Percentiles rank a stretch among this genome's conserved stretches.
Evolutionary conservation across 805 yeast species (phyloP).

Genomic region (Suhomyces faveliae): DNA sequence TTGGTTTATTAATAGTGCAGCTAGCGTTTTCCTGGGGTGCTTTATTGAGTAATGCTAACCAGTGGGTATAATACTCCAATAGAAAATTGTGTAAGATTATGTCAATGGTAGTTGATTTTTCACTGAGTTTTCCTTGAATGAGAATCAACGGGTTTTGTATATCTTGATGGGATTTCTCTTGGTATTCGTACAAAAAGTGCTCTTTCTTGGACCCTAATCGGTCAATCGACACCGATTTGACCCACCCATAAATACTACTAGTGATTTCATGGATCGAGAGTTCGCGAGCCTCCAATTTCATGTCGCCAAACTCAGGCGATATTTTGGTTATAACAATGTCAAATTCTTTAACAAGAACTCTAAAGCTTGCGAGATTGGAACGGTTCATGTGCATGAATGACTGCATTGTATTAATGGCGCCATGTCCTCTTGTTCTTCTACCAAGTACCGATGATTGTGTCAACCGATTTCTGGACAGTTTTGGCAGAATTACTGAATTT

Average conservation of each 20-base stretch:
- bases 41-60: slow-evolving; percentile 29
- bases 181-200: slow-evolving; percentile 20
- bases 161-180: slow-evolving; percentile 9
- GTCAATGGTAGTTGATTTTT: slow-evolving; percentile 35
- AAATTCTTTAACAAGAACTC: slow-evolving; percentile 20
- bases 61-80: slow-evolving; percentile 58
- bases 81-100: slow-evolving; percentile 47
- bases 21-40: too few relatives aligned
- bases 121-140: slow-evolving; percentile 18
- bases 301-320: slow-evolving; percentile 26
- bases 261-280: slow-evolving; percentile 19
- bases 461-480: neutral
- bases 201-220: slow-evolving; percentile 14
- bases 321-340: slow-evolving; percentile 17
- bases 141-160: slow-evolving; percentile 23
- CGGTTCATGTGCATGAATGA: slow-evolving; percentile 25
- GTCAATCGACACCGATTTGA: slow-evolving; percentile 16
- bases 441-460: neutral
- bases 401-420: slow-evolving; percentile 2
- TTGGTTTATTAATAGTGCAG: too few relatives aligned
- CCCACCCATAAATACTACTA: slow-evolving; percentile 23
- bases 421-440: slow-evolving; percentile 1
- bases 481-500: slow-evolving; percentile 7
- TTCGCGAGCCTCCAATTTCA: slow-evolving; percentile 14
- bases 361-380: slow-evolving; percentile 42